Evolutionary conservation across 306 rosid species (phyloP).

Genomic region (Vigna nakashimae): DNA sequence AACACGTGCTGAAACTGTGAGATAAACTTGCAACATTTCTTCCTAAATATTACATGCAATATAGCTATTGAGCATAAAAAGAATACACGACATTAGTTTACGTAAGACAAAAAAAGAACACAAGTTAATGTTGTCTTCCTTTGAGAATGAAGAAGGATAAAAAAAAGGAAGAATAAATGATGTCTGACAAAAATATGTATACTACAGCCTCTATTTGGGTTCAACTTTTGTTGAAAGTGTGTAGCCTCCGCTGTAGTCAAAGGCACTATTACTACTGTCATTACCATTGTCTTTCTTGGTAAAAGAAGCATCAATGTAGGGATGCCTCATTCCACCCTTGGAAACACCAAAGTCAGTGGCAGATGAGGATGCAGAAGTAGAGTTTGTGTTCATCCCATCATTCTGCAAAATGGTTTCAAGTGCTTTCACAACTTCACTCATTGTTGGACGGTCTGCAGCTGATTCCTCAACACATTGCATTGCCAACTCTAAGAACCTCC

Average conservation of each 20-base stretch:
- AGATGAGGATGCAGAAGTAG: slow-evolving; percentile 90
- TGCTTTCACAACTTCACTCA: slow-evolving; percentile 83
- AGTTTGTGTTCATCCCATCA: slow-evolving; percentile 84
- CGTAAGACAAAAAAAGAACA: not conserved
- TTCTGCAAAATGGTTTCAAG: slow-evolving; percentile 78
- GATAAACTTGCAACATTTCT: slow-evolving; percentile 25
- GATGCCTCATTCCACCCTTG: slow-evolving; percentile 65
- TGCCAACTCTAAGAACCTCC: slow-evolving; percentile 78
- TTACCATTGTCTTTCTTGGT: slow-evolving; percentile 58
- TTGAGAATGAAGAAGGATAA: not conserved
- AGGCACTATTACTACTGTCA: slow-evolving; percentile 57
- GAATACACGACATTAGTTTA: slow-evolving; percentile 17
- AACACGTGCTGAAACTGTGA: not conserved
- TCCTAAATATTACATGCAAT: slow-evolving; percentile 5
- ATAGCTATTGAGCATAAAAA: slow-evolving; percentile 14
- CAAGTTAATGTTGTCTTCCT: slow-evolving; percentile 13
- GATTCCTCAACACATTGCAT: slow-evolving; percentile 90
- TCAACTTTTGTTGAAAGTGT: slow-evolving; percentile 67
- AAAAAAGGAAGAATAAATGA: not conserved
- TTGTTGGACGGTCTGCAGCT: slow-evolving; percentile 83
- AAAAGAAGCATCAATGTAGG: slow-evolving; percentile 64
- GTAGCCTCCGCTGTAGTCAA: slow-evolving; percentile 85
- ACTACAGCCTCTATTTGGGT: slow-evolving; percentile 64
- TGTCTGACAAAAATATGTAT: slow-evolving; percentile 5
- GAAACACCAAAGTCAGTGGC: slow-evolving; percentile 76